Base-by-base conservation (phyloP, 768 basidiomycete genomes). In the Pholiota microspora region DNA sequence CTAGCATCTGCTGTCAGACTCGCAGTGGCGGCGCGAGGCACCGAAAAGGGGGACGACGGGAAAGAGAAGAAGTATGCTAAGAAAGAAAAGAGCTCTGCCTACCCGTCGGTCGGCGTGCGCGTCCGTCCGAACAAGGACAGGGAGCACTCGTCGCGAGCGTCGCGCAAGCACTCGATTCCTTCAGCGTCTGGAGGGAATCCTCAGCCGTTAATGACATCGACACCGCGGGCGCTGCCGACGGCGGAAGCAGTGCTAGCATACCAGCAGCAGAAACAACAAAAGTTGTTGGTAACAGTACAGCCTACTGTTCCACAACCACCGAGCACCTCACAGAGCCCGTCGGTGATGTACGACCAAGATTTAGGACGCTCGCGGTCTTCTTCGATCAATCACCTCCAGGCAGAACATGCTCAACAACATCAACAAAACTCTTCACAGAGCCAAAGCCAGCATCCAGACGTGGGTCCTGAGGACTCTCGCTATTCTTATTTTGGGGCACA, bases 101-200 rank as follows among this genome's bases (percentile, higher is more conserved):
- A 78, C 70, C 62, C 80, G 13, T 54, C 73, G 21, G 65, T 77
- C 8, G 80, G 81, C 32, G 70, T 80, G 40, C 80, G 82, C 13
- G 67, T 77, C 8, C 73, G 80, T 12, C 64, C 72, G 25, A 54
- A 44, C 13, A 71, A 69, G 40, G 32, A 44, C 55, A 67, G 70
- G 6, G 51, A 55, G 27, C 48, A 64, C 6, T 52, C 59, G 29
- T 25, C 53, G 36, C 56, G 56, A 23, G 18, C 40, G 21, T 42
- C 40, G 10, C 45, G 51, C 24, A 49, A 28, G 18, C 54, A 57
- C 10, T 51, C 59, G 4, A 25, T 48, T 12, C 45, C 63, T 7
- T 46, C 23, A 44, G 16, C 54, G 15, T 25, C 55, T 18, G 38
- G 40, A 4, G 35, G 35, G 35, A 42, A 42, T 38, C 59, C 45